Percentiles rank a stretch among this genome's conserved stretches.
Evolutionary conservation across 2,329 filamentous ascomycete species (phyloP).

Genomic region (Xylaria sp.): DNA sequence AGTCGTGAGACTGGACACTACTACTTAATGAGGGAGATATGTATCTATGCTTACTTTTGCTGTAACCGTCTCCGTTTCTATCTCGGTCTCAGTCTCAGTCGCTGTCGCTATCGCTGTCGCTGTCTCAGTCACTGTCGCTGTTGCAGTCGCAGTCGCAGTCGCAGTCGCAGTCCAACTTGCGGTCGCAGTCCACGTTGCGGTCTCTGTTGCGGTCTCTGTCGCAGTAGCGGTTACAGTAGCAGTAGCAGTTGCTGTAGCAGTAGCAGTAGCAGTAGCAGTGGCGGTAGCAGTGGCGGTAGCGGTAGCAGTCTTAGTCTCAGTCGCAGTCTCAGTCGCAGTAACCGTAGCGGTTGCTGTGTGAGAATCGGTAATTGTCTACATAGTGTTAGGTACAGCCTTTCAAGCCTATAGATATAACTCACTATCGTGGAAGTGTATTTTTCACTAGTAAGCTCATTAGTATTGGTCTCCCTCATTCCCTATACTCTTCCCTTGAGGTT

Average conservation of each 20-base stretch:
- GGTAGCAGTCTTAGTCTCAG: no score
- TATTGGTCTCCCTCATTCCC: not conserved
- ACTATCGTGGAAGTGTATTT: conserved; percentile 30
- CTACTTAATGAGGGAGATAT: not conserved
- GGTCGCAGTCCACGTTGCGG: no score
- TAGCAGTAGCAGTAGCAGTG: not conserved
- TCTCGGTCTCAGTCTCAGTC: not conserved
- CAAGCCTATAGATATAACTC: not conserved
- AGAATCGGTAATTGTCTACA: conserved; percentile 17
- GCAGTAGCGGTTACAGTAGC: not conserved
- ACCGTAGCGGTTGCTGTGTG: conserved; percentile 16
- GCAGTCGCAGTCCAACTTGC: not conserved
- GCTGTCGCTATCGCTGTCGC: conserved; percentile 9
- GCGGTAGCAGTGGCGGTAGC: not conserved
- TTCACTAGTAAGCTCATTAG: conserved; percentile 25
- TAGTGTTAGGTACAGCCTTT: conserved; percentile 2
- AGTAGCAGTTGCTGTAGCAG: not conserved
- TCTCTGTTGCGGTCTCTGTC: not conserved
- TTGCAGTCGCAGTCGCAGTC: not conserved
- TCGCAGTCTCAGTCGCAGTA: conserved; percentile 17
- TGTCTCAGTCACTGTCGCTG: conserved; percentile 10
- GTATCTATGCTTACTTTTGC: conserved; percentile 13
- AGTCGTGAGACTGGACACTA: not conserved
- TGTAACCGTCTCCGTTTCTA: conserved; percentile 5
- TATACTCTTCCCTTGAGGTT: not conserved